A percentile compares a stretch with the other conserved stretches of the same genome.
Conservation (phyloP, 768 basidiomycete species). For the Trametes punicea region DNA sequence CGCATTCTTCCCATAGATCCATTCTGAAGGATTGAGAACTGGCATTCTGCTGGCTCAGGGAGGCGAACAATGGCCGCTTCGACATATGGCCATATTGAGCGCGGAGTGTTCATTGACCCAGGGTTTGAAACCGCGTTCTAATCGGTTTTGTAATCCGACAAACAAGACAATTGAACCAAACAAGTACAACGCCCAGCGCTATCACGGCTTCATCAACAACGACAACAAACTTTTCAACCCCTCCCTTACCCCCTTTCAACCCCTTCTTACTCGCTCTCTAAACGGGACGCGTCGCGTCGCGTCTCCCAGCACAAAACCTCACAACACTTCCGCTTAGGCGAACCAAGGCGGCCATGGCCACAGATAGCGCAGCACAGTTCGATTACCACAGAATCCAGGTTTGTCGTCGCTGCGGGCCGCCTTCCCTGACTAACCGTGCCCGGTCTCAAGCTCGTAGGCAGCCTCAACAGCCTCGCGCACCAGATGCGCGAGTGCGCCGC, state of each 20-base stretch:
- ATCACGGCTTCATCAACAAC: constrained; percentile 27
- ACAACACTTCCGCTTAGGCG: background rate
- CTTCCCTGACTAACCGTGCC: background rate
- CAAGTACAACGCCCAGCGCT: constrained; percentile 23
- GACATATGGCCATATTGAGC: background rate
- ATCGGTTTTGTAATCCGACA: constrained; percentile 17
- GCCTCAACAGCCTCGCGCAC: constrained; percentile 55
- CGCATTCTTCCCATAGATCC: no score
- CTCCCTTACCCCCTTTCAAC: constrained; percentile 38
- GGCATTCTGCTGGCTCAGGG: background rate
- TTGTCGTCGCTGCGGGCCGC: constrained; percentile 12
- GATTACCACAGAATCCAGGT: constrained; percentile 33
- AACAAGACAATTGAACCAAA: constrained; percentile 28
- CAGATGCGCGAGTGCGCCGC: constrained; percentile 61
- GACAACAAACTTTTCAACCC: constrained; percentile 36
- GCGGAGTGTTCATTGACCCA: constrained; percentile 6
- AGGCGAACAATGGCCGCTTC: background rate
- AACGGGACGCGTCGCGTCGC: constrained; percentile 27
- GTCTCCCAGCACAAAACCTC: constrained; percentile 14
- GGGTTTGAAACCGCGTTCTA: constrained; percentile 9
- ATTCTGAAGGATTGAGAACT: no score
- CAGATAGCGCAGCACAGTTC: constrained; percentile 25
- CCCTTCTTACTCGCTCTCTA: constrained; percentile 21
- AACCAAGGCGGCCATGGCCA: constrained; percentile 12
- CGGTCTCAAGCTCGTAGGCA: constrained; percentile 47